Evolutionary conservation across 2,329 filamentous ascomycete species (phyloP), one percentile per base, ranked within the genome.

Genomic region (Lachnellula cervina): DNA sequence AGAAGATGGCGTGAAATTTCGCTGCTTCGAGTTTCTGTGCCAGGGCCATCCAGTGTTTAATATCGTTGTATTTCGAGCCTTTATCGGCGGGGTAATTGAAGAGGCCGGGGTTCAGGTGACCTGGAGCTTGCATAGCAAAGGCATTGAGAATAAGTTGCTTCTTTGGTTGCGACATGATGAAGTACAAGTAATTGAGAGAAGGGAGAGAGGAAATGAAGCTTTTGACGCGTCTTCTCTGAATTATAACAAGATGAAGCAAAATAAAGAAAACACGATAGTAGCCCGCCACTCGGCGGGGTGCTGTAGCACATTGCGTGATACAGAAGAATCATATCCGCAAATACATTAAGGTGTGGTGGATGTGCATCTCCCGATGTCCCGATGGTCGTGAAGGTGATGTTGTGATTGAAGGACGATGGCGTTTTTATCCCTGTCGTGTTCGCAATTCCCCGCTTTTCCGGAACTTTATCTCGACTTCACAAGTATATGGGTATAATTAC

Each of bases 1-100:
- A 84, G 68, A 87, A 87, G 40, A 87, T 83, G 13, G 81, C 83
- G 52, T 86, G 82, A 60, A 87, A 85, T 52, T 84, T 83, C 34
- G 80, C 82, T 0, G 76, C 72, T 60, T 87, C 83, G 0, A 86
- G 76, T 0, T 82, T 70, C 57, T 84, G 75, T 0, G 83, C 83
- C 0, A 87, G 70, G 50, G 81, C 74, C 0, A 80, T 75, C 83
- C 84, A 87, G 58, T 86, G 80, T 6, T 80, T 72, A 37, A 84
- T 72, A 28, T 80, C 74, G 59, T 82, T 82, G 68, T 88, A 88
- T 19, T 79, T 71, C 61, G 77, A 76, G 1, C 84, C 87, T 60
- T 80, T 73, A 60, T 89, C 84, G 16, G 81, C 74, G 1, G 84
- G 86, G 62, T 88, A 85, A 35, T 78, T 75, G 84, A 84, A 84